Percentiles rank a stretch among this genome's conserved stretches.
Evolutionary conservation across 1,284 basidiomycete species (phyloP).

Genomic region (Naganishia sp.): DNA sequence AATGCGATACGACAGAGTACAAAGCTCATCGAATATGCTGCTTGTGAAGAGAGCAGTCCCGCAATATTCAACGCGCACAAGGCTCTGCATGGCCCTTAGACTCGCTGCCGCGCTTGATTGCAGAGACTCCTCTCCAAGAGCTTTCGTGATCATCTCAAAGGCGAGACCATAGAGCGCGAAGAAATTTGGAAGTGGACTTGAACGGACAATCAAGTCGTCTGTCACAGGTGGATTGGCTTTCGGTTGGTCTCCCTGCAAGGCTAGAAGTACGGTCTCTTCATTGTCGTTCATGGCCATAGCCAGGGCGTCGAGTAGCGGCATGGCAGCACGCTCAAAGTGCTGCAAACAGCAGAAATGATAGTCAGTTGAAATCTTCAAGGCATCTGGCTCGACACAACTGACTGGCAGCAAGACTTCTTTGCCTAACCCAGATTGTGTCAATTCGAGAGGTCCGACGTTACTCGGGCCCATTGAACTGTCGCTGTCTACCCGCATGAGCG

Average conservation of each 20-base stretch:
- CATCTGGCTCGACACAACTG: constrained; percentile 45
- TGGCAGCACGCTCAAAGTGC: constrained; percentile 86
- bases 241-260: constrained; percentile 46
- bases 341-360: constrained; percentile 47
- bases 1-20: constrained; percentile 83
- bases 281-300: constrained; percentile 73
- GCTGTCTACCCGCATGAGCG: constrained; percentile 82
- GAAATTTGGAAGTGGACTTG: constrained; percentile 80
- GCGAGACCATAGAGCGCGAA: constrained; percentile 88
- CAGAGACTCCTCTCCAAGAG: constrained; percentile 57
- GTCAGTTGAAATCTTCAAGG: background rate
- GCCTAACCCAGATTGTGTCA: constrained; percentile 80
- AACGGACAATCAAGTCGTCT: constrained; percentile 49
- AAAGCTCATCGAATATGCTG: constrained; percentile 84
- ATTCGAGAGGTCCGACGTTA: constrained; percentile 70
- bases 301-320: constrained; percentile 81
- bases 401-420: constrained; percentile 88
- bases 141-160: constrained; percentile 79
- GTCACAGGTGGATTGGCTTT: background rate
- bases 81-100: constrained; percentile 73
- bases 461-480: constrained; percentile 72
- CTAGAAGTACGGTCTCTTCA: constrained; percentile 69
- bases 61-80: constrained; percentile 75
- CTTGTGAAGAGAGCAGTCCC: constrained; percentile 78
- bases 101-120: constrained; percentile 59